Percentiles rank a stretch among this genome's conserved stretches.
phyloP scores from a whole-genome alignment of 208 protist genomes.

The Zelonia costaricensis region DNA sequence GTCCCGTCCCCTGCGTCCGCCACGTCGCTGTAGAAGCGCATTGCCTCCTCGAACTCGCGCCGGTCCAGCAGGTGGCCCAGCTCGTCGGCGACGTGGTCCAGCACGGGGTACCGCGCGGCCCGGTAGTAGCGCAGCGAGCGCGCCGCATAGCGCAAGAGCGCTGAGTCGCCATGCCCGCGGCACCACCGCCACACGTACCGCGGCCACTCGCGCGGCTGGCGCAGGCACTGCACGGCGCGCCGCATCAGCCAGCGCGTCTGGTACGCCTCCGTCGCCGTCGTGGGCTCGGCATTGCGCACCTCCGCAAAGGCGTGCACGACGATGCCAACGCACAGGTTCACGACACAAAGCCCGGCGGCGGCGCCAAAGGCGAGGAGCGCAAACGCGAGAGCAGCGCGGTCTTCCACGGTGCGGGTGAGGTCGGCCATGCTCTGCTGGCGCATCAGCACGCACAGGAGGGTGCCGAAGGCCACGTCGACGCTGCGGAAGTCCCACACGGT shows the following conservation, averaged over 20 bases:
- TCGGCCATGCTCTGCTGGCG: constrained; percentile 43
- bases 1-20: too few species aligned
- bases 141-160: constrained; percentile 15
- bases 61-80: constrained; percentile 12
- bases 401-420: constrained; percentile 9
- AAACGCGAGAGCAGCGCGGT: constrained; percentile 20
- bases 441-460: constrained; percentile 38
- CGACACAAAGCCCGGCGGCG: constrained; percentile 13
- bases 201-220: constrained; percentile 9
- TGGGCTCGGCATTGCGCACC: constrained; percentile 12
- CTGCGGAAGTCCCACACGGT: constrained; percentile 40
- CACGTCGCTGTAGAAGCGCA: background rate
- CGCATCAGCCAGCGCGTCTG: constrained; percentile 12
- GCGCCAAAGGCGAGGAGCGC: constrained; percentile 36
- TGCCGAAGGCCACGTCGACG: constrained; percentile 32
- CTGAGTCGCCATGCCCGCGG: constrained; percentile 11
- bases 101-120: constrained; percentile 13
- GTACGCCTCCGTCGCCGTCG: background rate
- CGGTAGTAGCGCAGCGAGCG: constrained; percentile 19
- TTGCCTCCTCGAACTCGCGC: constrained; percentile 21
- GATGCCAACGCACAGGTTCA: constrained; percentile 29
- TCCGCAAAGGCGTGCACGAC: constrained; percentile 23
- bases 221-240: constrained; percentile 1
- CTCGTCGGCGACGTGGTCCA: constrained; percentile 7
- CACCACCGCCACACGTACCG: constrained; percentile 6